Evolutionary conservation across 2,329 filamentous ascomycete genomes (phyloP).

Genomic region (Davidsoniella neocaledoniae): DNA sequence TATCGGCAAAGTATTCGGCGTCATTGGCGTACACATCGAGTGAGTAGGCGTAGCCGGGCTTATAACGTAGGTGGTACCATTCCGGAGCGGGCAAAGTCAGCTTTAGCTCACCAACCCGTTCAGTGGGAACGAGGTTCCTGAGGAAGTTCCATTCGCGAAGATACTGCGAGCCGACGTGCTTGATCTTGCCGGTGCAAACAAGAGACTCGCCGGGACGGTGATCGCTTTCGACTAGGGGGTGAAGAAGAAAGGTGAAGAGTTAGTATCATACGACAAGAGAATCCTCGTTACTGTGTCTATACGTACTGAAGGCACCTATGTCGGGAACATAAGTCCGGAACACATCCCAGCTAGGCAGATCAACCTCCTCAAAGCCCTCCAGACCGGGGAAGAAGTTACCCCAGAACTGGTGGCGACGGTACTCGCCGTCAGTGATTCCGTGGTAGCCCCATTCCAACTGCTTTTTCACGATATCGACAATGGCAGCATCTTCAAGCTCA

Average conservation of each 20-base stretch:
- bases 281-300: too few species aligned
- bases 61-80: conserved; percentile 44
- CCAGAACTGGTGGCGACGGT: conserved; percentile 34
- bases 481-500: conserved; percentile 41
- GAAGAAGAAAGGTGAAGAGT: neutral
- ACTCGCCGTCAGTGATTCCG: conserved; percentile 53
- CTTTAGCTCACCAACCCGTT: conserved; percentile 47
- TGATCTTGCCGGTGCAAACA: conserved; percentile 27
- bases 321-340: conserved; percentile 23
- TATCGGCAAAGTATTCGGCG: conserved; percentile 38
- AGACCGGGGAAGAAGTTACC: conserved; percentile 32
- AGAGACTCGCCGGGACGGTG: conserved; percentile 22
- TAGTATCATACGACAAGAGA: too few species aligned
- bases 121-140: conserved; percentile 30
- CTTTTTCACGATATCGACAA: conserved; percentile 46
- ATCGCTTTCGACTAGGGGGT: neutral
- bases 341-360: conserved; percentile 23
- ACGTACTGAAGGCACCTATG: conserved; percentile 20
- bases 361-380: conserved; percentile 22
- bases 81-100: conserved; percentile 49
- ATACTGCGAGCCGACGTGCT: conserved; percentile 25
- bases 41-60: conserved; percentile 34
- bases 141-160: conserved; percentile 26
- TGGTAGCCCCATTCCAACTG: conserved; percentile 47
- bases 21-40: conserved; percentile 34